These are phyloP conservation scores for Exophiala xenobiotica DNA, from an alignment of 2,329 filamentous ascomycete genomes.

Conservation along the genomic window DNA sequence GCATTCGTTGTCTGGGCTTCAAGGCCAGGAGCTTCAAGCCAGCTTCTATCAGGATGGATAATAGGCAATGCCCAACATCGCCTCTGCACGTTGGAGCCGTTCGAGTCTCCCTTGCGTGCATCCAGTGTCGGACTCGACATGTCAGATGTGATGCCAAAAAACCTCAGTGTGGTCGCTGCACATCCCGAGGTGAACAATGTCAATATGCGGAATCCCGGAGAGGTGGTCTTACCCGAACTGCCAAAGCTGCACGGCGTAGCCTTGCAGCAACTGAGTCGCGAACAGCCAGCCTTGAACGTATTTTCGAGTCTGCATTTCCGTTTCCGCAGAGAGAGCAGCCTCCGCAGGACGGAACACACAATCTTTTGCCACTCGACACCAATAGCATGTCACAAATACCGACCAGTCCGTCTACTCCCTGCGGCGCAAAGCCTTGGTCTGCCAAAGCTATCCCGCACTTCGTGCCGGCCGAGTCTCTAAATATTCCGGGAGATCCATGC, in stretches of 20 bases:
- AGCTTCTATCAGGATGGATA: neutral
- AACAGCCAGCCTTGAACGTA: neutral
- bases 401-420: neutral
- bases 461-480: too few species aligned
- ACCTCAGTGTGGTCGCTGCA: slow-evolving; percentile 46
- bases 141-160: slow-evolving; percentile 49
- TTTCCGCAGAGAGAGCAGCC: neutral
- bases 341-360: neutral
- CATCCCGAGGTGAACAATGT: slow-evolving; percentile 45
- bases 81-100: too few species aligned
- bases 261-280: slow-evolving; percentile 25
- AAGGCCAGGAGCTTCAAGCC: neutral
- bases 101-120: slow-evolving; percentile 31
- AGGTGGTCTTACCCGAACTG: slow-evolving; percentile 34
- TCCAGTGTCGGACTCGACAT: slow-evolving; percentile 41
- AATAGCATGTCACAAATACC: neutral
- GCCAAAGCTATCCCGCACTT: slow-evolving; percentile 7
- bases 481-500: slow-evolving; percentile 10
- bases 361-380: neutral
- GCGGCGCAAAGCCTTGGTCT: neutral
- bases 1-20: neutral
- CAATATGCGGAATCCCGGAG: slow-evolving; percentile 51
- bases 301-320: neutral
- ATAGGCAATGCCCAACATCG: neutral
- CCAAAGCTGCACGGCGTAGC: slow-evolving; percentile 27